These are phyloP conservation scores for Claviceps pusilla DNA, from an alignment of 2,329 filamentous ascomycete species.

Conservation along the genomic window DNA sequence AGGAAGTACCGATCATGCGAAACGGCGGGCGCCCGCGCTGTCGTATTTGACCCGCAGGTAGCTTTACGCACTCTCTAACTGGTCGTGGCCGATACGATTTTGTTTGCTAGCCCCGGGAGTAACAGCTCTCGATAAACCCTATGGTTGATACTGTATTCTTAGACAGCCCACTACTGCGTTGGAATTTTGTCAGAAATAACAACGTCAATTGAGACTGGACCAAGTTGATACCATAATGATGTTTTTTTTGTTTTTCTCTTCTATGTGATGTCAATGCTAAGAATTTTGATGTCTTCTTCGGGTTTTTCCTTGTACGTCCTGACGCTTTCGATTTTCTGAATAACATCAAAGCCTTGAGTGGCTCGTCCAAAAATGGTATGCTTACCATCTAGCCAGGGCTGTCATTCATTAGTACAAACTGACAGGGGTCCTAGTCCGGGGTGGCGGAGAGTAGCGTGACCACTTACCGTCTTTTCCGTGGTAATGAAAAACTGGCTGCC, in stretches of 20 bases:
- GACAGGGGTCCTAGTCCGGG: slow-evolving; percentile 2
- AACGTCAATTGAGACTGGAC: neutral
- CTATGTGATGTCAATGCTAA: slow-evolving; percentile 59
- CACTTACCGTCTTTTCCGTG: slow-evolving; percentile 75
- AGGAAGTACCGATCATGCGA: slow-evolving; percentile 2
- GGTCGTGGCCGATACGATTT: neutral
- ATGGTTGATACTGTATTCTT: neutral
- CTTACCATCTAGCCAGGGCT: slow-evolving; percentile 88
- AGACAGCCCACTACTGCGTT: neutral
- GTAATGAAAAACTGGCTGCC: slow-evolving; percentile 98
- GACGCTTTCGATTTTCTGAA: slow-evolving; percentile 88
- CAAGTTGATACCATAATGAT: neutral
- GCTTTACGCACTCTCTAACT: neutral
- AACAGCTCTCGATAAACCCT: neutral
- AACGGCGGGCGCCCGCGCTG: neutral
- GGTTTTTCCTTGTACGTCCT: slow-evolving; percentile 84
- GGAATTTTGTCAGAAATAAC: neutral
- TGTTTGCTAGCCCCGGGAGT: neutral
- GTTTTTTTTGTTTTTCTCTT: neutral
- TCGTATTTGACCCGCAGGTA: slow-evolving; percentile 1
- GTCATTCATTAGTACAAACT: slow-evolving; percentile 5
- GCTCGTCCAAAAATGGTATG: slow-evolving; percentile 93
- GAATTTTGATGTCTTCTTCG: slow-evolving; percentile 91
- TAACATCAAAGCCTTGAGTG: slow-evolving; percentile 79
- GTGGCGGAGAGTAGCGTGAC: neutral